Base-by-base conservation (phyloP, 140 eudicot genomes). In the Ambrosia hybrid region DNA sequence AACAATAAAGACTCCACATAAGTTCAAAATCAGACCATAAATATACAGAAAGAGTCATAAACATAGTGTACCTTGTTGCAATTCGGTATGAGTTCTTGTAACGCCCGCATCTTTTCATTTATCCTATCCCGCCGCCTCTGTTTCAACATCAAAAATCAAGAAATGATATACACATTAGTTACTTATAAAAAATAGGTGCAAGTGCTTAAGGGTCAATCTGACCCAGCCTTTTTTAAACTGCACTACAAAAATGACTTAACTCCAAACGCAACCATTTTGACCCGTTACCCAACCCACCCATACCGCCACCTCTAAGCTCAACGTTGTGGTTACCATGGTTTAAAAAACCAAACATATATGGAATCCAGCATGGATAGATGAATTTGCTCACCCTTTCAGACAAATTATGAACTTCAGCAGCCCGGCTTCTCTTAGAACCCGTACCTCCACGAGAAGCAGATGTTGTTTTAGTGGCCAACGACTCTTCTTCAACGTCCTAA, bases 91-190 rank as follows among this genome's bases (percentile, higher is more conserved):
- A 95, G 99, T 78, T 95, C 99, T 79, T 95, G 99, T 58, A 95
- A 73, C 30, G 97, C 95, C 58, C 99, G 95, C 99, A 95, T 95
- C 85, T 95, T 95, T 81, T 95, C 99, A 14, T 95, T 95, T 74
- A 95, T 95, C 80, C 99, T 81, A 78, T 91, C 97, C 68, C 99
- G 85, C 71, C 99, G 95, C 79, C 96, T 95, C 99, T 95, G 92
- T 89, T 77, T 73, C 80, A 65, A 75, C 30, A 26, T 51, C 33
- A 12, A 37, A 48, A 43, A 68, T 51, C 53, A 39, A 64, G 11
- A 36, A 73, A 8, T 46, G 13, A 52, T 51, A 51, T 51, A 9
- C 30, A 37, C 6, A 33, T 34, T 69, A 34, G 7, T 14, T 51
- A 33, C 8, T 51, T 6, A 33, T 41, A 30, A 30, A 30, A 30